A percentile compares a stretch with the other conserved stretches of the same genome.
Evolutionary conservation across 2,329 filamentous ascomycete species (phyloP).

Genomic region (Truncatella angustata): DNA sequence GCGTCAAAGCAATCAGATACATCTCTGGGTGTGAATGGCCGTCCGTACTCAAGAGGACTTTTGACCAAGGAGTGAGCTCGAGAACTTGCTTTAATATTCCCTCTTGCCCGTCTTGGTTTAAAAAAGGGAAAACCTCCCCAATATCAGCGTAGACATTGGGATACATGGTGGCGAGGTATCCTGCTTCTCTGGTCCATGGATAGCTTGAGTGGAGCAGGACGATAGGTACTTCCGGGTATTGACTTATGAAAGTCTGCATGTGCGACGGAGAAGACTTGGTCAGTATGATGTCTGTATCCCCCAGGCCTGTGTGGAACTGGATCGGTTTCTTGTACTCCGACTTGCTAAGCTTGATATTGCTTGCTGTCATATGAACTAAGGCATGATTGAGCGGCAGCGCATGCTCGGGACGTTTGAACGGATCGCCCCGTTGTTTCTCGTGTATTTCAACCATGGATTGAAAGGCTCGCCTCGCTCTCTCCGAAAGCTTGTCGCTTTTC

Average conservation of each 20-base stretch:
- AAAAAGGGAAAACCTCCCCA: conserved; percentile 76
- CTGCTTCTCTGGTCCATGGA: conserved; percentile 75
- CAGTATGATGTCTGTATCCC: conserved; percentile 75
- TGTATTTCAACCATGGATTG: conserved; percentile 30
- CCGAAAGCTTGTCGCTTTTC: conserved; percentile 34
- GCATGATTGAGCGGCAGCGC: conserved; percentile 66
- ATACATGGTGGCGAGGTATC: conserved; percentile 75
- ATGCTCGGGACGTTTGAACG: conserved; percentile 57
- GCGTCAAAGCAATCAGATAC: conserved; percentile 68
- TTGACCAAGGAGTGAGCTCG: conserved; percentile 72
- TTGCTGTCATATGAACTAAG: conserved; percentile 63
- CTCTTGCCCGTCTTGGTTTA: conserved; percentile 75
- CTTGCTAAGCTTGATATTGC: conserved; percentile 49
- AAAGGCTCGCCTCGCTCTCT: conserved; percentile 39
- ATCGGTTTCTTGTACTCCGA: conserved; percentile 63
- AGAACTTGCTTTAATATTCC: conserved; percentile 68
- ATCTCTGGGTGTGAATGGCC: conserved; percentile 79
- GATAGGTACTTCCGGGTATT: conserved; percentile 68
- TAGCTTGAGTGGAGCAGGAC: conserved; percentile 80
- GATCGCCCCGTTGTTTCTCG: conserved; percentile 16
- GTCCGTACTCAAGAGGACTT: conserved; percentile 78
- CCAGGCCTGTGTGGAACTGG: conserved; percentile 81
- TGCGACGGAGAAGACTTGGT: conserved; percentile 70
- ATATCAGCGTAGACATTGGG: conserved; percentile 80
- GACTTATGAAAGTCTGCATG: conserved; percentile 69